Conservation (phyloP, 768 basidiomycete genomes). For the Macrolepiota fuliginosa region DNA sequence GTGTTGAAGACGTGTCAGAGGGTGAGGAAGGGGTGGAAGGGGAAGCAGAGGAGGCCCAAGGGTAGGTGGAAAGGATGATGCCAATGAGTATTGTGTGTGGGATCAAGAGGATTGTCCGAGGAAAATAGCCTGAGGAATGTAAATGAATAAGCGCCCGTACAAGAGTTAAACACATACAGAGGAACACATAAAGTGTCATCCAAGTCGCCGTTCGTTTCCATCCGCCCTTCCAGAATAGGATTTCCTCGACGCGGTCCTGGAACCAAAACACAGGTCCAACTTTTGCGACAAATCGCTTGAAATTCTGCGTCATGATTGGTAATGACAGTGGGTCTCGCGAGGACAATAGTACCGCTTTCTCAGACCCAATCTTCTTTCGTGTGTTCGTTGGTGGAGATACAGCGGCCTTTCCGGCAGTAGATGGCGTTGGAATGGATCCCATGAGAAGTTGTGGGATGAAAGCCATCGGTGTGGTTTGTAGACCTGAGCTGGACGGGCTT, state of each 20-base stretch:
- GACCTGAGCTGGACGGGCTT: constrained; percentile 19
- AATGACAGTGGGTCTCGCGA: constrained; percentile 72
- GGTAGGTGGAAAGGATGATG: constrained; percentile 67
- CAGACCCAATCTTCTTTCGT: constrained; percentile 21
- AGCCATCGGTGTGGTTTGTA: constrained; percentile 28
- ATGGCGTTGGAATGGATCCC: constrained; percentile 26
- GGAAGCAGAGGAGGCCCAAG: constrained; percentile 29
- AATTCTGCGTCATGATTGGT: constrained; percentile 75
- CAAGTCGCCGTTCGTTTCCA: constrained; percentile 71
- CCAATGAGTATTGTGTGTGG: constrained; percentile 63
- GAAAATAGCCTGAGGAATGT: constrained; percentile 62
- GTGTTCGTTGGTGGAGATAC: constrained; percentile 20
- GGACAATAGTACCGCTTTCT: constrained; percentile 43
- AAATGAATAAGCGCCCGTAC: neutral
- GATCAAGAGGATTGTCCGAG: constrained; percentile 64
- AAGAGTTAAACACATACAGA: constrained; percentile 54
- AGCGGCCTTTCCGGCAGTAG: constrained; percentile 7
- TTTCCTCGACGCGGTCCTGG: constrained; percentile 84
- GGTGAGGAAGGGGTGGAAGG: constrained; percentile 16
- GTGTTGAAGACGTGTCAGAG: constrained; percentile 22
- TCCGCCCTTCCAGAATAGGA: constrained; percentile 77
- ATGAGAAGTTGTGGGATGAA: constrained; percentile 37
- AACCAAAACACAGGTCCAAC: constrained; percentile 86
- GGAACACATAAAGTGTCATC: constrained; percentile 74
- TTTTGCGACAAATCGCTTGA: constrained; percentile 74